Conservation (phyloP, 306 rosid species). For the Citrullus colocynthis region DNA sequence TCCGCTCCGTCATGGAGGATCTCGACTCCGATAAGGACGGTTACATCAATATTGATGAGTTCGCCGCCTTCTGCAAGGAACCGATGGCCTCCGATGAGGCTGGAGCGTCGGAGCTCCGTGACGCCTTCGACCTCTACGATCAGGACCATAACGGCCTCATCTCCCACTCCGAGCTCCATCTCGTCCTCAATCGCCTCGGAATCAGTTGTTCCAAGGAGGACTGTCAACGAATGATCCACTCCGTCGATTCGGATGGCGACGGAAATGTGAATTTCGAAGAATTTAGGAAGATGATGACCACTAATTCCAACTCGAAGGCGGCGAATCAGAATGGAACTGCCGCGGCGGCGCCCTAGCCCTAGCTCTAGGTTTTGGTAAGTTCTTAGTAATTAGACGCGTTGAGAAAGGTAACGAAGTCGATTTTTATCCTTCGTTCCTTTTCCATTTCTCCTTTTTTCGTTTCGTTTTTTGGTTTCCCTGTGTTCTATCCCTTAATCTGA, state of each 20-base stretch:
- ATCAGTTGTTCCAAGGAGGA: conserved; percentile 50
- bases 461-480: background rate
- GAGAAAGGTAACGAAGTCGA: conserved; percentile 9
- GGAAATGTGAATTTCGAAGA: conserved; percentile 74
- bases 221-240: conserved; percentile 53
- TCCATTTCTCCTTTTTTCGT: background rate
- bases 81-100: conserved; percentile 30
- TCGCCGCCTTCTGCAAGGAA: conserved; percentile 52
- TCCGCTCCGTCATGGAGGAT: conserved; percentile 55
- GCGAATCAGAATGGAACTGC: background rate
- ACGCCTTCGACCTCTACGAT: conserved; percentile 80
- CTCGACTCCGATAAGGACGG: conserved; percentile 75
- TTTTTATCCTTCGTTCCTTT: background rate
- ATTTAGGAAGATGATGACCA: conserved; percentile 72
- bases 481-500: background rate
- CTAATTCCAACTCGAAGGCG: background rate
- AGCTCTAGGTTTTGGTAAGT: conserved; percentile 4
- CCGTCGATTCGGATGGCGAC: conserved; percentile 81
- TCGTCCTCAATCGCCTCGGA: conserved; percentile 58
- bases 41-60: conserved; percentile 55
- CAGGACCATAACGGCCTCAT: conserved; percentile 73
- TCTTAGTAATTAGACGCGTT: background rate
- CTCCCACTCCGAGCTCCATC: conserved; percentile 50
- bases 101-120: conserved; percentile 46
- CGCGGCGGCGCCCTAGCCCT: background rate